Evolutionary conservation across 345 rosid species (phyloP).

Genomic region (Eutrema yunnanense): DNA sequence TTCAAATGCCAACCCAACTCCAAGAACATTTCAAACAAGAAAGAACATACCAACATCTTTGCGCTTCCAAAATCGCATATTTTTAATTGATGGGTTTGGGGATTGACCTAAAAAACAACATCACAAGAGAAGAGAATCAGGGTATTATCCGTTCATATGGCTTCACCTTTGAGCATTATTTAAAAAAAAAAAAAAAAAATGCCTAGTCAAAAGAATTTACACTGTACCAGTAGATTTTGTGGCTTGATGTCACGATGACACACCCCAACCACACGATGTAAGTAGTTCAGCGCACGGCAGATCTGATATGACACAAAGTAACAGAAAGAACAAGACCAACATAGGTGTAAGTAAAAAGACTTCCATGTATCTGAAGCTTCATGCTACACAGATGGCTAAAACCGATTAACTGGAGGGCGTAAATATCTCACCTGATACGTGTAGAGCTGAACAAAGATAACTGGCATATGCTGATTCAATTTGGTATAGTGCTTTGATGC

Average conservation of each 20-base stretch:
- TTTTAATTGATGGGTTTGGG: slow-evolving; percentile 80
- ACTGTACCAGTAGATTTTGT: slow-evolving; percentile 82
- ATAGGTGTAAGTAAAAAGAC: slow-evolving; percentile 37
- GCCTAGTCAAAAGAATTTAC: slow-evolving; percentile 10
- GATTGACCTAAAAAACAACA: slow-evolving; percentile 62
- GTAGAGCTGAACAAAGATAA: slow-evolving; percentile 77
- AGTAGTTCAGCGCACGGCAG: slow-evolving; percentile 87
- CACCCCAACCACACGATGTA: slow-evolving; percentile 83
- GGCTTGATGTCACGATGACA: slow-evolving; percentile 99
- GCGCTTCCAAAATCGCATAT: slow-evolving; percentile 99
- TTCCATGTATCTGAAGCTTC: background rate
- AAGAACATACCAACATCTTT: slow-evolving; percentile 82
- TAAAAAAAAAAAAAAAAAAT: background rate
- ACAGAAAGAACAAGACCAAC: slow-evolving; percentile 64
- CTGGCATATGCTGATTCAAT: slow-evolving; percentile 83
- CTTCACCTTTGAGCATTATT: background rate
- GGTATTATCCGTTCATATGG: background rate
- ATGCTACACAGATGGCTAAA: background rate
- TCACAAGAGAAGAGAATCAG: slow-evolving; percentile 7
- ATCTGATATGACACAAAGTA: slow-evolving; percentile 65
- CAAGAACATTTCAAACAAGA: background rate
- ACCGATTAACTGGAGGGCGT: background rate
- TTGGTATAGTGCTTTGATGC: slow-evolving; percentile 72
- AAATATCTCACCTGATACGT: slow-evolving; percentile 67
- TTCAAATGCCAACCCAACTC: slow-evolving; percentile 4